A percentile compares a stretch with the other conserved stretches of the same genome.
Conservation (phyloP, 495 filamentous ascomycete species). For the Hyaloscypha finlandica region DNA sequence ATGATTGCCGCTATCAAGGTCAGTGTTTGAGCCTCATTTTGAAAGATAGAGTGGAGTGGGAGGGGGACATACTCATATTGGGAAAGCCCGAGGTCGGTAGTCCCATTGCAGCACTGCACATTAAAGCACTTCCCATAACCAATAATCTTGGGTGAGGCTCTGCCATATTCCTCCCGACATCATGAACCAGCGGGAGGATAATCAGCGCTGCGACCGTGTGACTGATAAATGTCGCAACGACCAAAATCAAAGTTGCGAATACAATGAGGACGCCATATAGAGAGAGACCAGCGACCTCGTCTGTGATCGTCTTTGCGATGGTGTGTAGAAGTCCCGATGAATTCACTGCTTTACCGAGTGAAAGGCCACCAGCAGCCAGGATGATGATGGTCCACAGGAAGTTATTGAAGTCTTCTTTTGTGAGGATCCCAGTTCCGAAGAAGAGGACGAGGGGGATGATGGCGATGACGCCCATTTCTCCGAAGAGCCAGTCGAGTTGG, state of each 20-base stretch:
- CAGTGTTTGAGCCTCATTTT: slow-evolving; percentile 30
- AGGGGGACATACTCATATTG: slow-evolving; percentile 87
- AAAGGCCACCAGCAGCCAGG: slow-evolving; percentile 89
- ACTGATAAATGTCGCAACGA: slow-evolving; percentile 96
- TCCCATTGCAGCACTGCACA: slow-evolving; percentile 77
- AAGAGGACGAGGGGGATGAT: slow-evolving; percentile 95
- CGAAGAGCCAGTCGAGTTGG: slow-evolving; percentile 82
- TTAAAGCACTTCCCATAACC: slow-evolving; percentile 76
- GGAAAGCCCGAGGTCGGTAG: slow-evolving; percentile 95
- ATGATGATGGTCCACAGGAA: slow-evolving; percentile 99
- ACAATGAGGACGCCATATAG: slow-evolving; percentile 87
- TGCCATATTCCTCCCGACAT: slow-evolving; percentile 81
- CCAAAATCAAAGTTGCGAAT: slow-evolving; percentile 81
- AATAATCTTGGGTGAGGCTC: slow-evolving; percentile 92
- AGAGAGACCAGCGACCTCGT: slow-evolving; percentile 71
- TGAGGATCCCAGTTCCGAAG: slow-evolving; percentile 95
- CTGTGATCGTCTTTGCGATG: slow-evolving; percentile 74
- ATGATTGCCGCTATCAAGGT: slow-evolving; percentile 81
- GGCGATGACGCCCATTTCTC: slow-evolving; percentile 97
- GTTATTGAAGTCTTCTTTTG: slow-evolving; percentile 99
- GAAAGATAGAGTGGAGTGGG: slow-evolving; percentile 7
- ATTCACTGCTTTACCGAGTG: slow-evolving; percentile 92
- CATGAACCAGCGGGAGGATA: slow-evolving; percentile 84
- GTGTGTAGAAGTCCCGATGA: slow-evolving; percentile 91
- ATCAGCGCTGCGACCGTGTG: slow-evolving; percentile 97